Base-by-base conservation (phyloP, 179 eudicot genomes). In the Nepenthes alata region DNA sequence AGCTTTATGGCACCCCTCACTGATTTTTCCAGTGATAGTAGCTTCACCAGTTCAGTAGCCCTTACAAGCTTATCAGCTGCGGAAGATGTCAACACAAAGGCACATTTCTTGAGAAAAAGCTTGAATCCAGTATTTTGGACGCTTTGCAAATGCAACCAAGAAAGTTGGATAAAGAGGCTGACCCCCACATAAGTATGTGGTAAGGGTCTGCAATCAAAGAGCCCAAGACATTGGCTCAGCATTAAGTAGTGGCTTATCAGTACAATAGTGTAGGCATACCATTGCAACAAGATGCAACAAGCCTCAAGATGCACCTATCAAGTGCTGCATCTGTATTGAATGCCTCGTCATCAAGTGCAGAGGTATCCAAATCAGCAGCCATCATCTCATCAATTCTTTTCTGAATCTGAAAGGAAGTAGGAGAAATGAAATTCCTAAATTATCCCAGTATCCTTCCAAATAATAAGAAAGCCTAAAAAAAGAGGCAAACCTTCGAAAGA, bases 241-340 rank as follows among this genome's bases (percentile, higher is more conserved):
- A 25, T 25, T 25, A 25, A 25, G 25, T 25, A 0, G 25, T 25
- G 25, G 25, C 11, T 45, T 45, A 45, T 5, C 49, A 45, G 49
- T 6, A 45, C 49, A 11, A 45, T 5, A 5, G 11, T 0, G 14
- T 5, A 37, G 3, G 35, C 86, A 59, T 73, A 94, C 97, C 87
- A 61, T 87, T 94, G 82, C 97, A 90, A 72, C 99, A 90, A 50
- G 89, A 82, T 59, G 89, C 97, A 69, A 90, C 87, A 53, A 94
- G 88, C 89, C 89, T 84, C 79, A 94, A 72, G 77, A 91, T 91
- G 78, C 97, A 94, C 75, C 83, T 85, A 75, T 94, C 99, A 49
- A 87, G 88, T 56, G 85, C 79, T 57, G 86, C 76, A 74, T 94
- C 97, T 41, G 68, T 76, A 55, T 71, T 79, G 65, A 91, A 87